Conservation (phyloP, 192 early-diverging fungal species). For the Backusella parvicylindrica region DNA sequence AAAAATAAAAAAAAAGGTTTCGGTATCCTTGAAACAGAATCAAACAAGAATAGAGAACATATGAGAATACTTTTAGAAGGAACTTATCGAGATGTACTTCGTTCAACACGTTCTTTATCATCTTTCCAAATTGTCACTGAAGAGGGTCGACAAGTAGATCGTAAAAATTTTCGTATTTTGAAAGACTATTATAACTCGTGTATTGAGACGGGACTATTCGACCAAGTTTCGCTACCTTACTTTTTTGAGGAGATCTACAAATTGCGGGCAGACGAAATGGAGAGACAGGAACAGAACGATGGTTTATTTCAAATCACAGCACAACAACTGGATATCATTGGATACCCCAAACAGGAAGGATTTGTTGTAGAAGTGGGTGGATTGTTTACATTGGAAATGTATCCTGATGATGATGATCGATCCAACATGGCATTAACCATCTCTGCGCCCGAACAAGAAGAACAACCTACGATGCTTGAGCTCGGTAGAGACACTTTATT, state of each 20-base stretch:
- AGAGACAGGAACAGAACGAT: not conserved
- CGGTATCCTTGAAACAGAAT: not conserved
- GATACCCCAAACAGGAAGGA: not conserved
- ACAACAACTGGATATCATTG: not conserved
- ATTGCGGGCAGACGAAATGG: not conserved
- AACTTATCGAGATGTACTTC: not conserved
- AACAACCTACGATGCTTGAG: not conserved
- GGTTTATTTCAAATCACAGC: not conserved
- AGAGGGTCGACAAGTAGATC: constrained; percentile 27
- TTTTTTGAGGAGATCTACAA: not conserved
- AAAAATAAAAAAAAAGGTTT: not conserved
- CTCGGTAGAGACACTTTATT: not conserved
- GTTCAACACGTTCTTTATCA: not conserved
- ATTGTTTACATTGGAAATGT: not conserved
- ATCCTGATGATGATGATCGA: not conserved
- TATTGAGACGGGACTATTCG: constrained; percentile 28
- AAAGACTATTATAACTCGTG: constrained; percentile 56
- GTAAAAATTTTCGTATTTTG: constrained; percentile 51
- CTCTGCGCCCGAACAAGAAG: not conserved
- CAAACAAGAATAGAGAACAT: constrained; percentile 2
- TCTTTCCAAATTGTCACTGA: not conserved
- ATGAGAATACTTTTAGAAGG: not conserved
- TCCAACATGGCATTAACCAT: not conserved
- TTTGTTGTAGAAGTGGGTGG: not conserved
- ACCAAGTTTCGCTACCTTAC: not conserved